phyloP scores from a whole-genome alignment of 495 filamentous ascomycete species.

The Xylaria intraflava region DNA sequence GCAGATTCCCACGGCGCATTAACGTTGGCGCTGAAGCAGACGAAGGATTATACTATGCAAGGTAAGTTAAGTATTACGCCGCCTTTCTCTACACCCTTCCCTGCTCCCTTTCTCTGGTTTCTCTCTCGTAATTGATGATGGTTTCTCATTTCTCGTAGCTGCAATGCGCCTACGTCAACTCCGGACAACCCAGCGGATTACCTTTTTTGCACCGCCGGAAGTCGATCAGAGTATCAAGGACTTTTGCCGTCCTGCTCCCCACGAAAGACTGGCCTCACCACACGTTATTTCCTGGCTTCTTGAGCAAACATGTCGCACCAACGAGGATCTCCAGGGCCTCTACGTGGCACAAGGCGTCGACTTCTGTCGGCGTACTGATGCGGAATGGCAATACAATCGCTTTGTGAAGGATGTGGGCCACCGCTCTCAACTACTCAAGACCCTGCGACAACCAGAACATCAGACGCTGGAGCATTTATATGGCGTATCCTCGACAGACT shows the following conservation, averaged over 20 bases:
- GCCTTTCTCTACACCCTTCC: not conserved
- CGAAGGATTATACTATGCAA: constrained; percentile 47
- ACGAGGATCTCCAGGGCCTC: constrained; percentile 48
- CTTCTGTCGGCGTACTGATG: constrained; percentile 42
- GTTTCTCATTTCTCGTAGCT: not conserved
- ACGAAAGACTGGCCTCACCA: constrained; percentile 10
- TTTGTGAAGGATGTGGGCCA: constrained; percentile 11
- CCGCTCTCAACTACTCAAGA: constrained; percentile 14
- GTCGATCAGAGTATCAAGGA: constrained; percentile 44
- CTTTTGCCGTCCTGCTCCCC: constrained; percentile 1
- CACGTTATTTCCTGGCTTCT: constrained; percentile 50
- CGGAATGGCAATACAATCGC: constrained; percentile 17
- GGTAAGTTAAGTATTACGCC: constrained; percentile 8
- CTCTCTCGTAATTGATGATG: not conserved
- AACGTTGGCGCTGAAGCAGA: constrained; percentile 40
- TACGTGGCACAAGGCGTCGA: constrained; percentile 53
- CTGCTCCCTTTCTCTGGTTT: not conserved
- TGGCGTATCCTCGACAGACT: not conserved
- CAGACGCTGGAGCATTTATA: constrained; percentile 33
- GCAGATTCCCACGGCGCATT: constrained; percentile 36
- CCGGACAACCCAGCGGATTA: constrained; percentile 27
- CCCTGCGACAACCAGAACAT: constrained; percentile 31
- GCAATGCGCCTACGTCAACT: constrained; percentile 33
- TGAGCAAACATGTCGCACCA: constrained; percentile 52
- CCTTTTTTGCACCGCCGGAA: constrained; percentile 35